phyloP scores from a whole-genome alignment of 2,329 filamentous ascomycete species.

The Apiospora saccharicola region DNA sequence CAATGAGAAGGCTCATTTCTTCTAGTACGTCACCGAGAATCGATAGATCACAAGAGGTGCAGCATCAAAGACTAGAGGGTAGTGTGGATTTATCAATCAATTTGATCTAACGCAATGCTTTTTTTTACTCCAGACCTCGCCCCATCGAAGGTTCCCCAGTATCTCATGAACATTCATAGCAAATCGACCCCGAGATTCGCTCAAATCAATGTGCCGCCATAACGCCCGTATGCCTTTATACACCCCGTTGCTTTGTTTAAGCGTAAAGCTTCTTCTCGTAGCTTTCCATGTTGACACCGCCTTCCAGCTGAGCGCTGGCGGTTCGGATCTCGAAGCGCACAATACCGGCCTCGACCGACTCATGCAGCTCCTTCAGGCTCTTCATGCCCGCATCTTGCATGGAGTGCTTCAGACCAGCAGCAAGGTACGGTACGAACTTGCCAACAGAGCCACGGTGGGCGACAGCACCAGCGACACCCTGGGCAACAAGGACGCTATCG shows the following conservation, averaged over 20 bases:
- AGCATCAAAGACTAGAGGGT: background rate
- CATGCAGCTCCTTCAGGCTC: constrained; percentile 80
- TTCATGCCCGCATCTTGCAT: constrained; percentile 92
- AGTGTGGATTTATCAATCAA: background rate
- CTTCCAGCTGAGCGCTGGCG: constrained; percentile 93
- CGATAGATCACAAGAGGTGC: background rate
- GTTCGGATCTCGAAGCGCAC: constrained; percentile 95
- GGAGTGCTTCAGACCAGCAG: constrained; percentile 95
- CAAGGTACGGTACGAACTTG: constrained; percentile 96
- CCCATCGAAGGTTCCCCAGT: background rate
- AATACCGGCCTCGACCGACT: constrained; percentile 74
- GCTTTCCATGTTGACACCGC: constrained; percentile 97
- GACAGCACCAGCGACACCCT: constrained; percentile 90
- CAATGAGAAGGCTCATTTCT: no score
- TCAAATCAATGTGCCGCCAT: constrained; percentile 10
- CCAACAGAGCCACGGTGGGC: constrained; percentile 84
- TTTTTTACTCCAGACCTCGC: constrained; percentile 8
- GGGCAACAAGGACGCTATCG: constrained; percentile 91
- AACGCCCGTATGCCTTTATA: constrained; percentile 7
- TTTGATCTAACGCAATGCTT: background rate
- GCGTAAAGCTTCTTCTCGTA: constrained; percentile 99
- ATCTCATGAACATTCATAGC: constrained; percentile 19
- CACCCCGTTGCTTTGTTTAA: constrained; percentile 50
- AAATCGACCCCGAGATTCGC: constrained; percentile 16
- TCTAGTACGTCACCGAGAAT: background rate